These are phyloP conservation scores for Pythium phragmiticola DNA, from an alignment of 352 stramenopile species.

Conservation along the genomic window DNA sequence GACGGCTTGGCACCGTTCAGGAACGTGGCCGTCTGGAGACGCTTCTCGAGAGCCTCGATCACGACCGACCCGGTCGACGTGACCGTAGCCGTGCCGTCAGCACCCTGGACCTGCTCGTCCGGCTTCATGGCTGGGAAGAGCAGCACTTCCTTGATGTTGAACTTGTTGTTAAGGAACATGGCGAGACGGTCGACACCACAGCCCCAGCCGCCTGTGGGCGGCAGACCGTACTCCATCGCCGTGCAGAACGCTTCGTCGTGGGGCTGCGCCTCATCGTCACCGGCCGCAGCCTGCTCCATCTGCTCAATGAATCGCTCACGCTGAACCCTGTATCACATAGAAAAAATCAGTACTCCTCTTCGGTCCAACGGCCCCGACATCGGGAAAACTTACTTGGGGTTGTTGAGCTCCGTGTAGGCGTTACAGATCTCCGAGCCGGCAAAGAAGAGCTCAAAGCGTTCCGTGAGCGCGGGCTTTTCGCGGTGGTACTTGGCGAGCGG, in stretches of 20 bases:
- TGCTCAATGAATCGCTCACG: constrained; percentile 83
- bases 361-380: background rate
- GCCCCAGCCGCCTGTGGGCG: constrained; percentile 96
- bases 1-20: constrained; percentile 67
- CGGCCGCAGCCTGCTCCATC: constrained; percentile 72
- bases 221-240: constrained; percentile 96
- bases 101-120: constrained; percentile 59
- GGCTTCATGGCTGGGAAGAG: constrained; percentile 99
- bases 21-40: constrained; percentile 55
- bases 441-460: constrained; percentile 99
- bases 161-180: constrained; percentile 96
- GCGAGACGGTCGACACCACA: constrained; percentile 97
- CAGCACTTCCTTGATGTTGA: constrained; percentile 98
- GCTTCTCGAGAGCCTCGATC: constrained; percentile 67
- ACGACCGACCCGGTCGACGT: constrained; percentile 39
- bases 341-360: constrained; percentile 2
- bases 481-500: constrained; percentile 97
- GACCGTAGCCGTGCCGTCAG: constrained; percentile 9
- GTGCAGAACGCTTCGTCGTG: constrained; percentile 95
- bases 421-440: constrained; percentile 97
- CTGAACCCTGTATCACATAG: constrained; percentile 44
- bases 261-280: constrained; percentile 84
- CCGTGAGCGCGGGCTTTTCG: constrained; percentile 90
- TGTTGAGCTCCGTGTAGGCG: constrained; percentile 99
- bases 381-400: constrained; percentile 64